Base-by-base conservation (phyloP, 1,284 basidiomycete genomes). In the Cryptococcus sp. region DNA sequence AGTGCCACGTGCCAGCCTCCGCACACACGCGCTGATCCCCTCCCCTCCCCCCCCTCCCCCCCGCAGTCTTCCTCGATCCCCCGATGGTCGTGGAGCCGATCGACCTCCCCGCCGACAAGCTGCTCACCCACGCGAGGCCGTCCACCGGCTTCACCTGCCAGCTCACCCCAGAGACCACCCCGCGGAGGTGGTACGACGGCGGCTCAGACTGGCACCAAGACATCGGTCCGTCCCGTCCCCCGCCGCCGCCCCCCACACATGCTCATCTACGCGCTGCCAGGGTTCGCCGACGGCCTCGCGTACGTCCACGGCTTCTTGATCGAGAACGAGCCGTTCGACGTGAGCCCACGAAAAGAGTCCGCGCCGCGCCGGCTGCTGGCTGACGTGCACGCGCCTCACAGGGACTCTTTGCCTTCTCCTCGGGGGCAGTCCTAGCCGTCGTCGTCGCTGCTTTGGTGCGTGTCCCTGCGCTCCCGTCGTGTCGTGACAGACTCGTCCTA, bases 381-480 rank as follows among this genome's bases (percentile, higher is more conserved):
- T 44, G 18, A n/a, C 23, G n/a, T 44, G 3, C 13, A 20, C 42
- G 12, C 23, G 1, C 12, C 45, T 33, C 9, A 28, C 13, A 47
- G 46, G 46, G 46, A 5, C 33, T 47, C 46, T 47, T 47, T 18
- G 46, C 21, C 13, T 47, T 47, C 24, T 47, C 46, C 18, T 47
- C 46, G 4, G 46, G 46, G 6, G 46, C 46, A 4, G 42, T 44
- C 4, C n/a, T 44, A 12, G 33, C 46, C 24, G 24, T 28, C 15
- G 28, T 35, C n/a, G 13, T 47, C 35, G 46, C 18, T 16, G 24
- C n/a, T 47, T 12, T 47, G 46, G 46, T 35, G 24, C 20, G 23
- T 47, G 23, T 12, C 11, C 24, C 5, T n/a, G 33, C 13, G 20
- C 13, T 47, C 11, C n/a, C n/a, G 5, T 47, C 12, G n/a, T 15